phyloP scores from a whole-genome alignment of 345 rosid genomes.

The Populus deltoides region DNA sequence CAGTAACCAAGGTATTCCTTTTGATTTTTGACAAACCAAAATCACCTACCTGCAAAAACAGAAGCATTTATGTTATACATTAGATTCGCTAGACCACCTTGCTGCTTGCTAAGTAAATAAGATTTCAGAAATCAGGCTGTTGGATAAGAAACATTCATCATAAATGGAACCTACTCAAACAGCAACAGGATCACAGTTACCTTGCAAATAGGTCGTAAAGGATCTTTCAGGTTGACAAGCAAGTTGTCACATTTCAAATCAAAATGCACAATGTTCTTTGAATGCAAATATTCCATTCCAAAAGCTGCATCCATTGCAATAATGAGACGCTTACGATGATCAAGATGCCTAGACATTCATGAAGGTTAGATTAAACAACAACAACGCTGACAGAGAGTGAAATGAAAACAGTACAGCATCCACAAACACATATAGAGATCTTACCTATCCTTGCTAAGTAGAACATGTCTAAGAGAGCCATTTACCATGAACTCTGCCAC shows the following conservation, averaged over 20 bases:
- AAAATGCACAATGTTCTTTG: conserved; percentile 95
- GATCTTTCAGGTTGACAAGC: conserved; percentile 96
- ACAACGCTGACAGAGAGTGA: neutral
- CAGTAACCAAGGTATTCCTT: conserved; percentile 77
- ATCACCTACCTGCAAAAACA: conserved; percentile 59
- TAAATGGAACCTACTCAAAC: neutral
- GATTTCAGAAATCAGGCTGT: neutral
- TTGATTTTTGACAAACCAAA: conserved; percentile 84
- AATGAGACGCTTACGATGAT: conserved; percentile 85
- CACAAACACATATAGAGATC: neutral
- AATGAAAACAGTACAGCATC: conserved; percentile 7
- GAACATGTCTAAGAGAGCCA: conserved; percentile 93
- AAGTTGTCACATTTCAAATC: conserved; percentile 98
- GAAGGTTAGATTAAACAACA: neutral
- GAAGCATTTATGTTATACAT: neutral
- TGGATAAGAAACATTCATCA: neutral
- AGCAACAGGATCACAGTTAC: conserved; percentile 32
- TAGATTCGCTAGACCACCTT: neutral
- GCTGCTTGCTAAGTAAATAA: neutral
- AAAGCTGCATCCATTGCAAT: conserved; percentile 99
- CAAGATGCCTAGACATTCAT: conserved; percentile 61
- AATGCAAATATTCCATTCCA: conserved; percentile 98
- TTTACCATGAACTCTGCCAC: conserved; percentile 95
- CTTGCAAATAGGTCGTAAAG: conserved; percentile 94
- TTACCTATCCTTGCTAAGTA: conserved; percentile 83